Evolutionary conservation across 306 rosid species (phyloP), one percentile per base, ranked within the genome.

Genomic region (Acacia acuminata): DNA sequence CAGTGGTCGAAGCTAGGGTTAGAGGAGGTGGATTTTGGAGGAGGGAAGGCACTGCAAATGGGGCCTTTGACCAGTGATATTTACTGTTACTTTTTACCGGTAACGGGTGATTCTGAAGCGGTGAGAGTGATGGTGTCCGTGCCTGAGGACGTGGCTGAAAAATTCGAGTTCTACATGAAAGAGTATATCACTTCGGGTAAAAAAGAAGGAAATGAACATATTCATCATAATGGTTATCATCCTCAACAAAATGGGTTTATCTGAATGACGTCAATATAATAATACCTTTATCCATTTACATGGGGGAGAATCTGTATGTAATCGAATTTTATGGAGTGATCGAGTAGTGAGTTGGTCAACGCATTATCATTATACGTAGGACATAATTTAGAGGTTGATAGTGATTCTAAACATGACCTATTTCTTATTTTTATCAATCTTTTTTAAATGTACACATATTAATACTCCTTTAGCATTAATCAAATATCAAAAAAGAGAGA

Each of bases 1-100:
- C 98, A 92, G 47, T 94, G 98, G 97, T 89, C 98, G 0, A 94
- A 84, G 83, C 69, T 94, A 13, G 98, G 98, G 63, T 83, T 94
- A 15, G 97, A 92, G 80, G 93, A 90, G 10, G 77, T 94, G 85
- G 94, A 94, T 68, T 94, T 94, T 47, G 98, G 98, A 53, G 87
- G 86, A 74, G 98, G 97, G 34, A 91, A 89, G 76, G 84, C 97
- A 2, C 6, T 91, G 16, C 89, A 90, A 3, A 90, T 94, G 96
- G 98, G 98, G 10, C 87, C 98, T 22, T 43, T 94, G 2, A 77
- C 92, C 0, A 91, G 98, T 69, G 97, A 87, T 44, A 83, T 94
- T 77, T 94, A 92, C 88, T 94, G 98, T 84, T 79, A 92, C 80
- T 91, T 94, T 87, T 87, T 94, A 63, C 98, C 98, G 0, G 97